Base-by-base conservation (phyloP, 176 grass and related monocot species). In the Zizania latifolia region DNA sequence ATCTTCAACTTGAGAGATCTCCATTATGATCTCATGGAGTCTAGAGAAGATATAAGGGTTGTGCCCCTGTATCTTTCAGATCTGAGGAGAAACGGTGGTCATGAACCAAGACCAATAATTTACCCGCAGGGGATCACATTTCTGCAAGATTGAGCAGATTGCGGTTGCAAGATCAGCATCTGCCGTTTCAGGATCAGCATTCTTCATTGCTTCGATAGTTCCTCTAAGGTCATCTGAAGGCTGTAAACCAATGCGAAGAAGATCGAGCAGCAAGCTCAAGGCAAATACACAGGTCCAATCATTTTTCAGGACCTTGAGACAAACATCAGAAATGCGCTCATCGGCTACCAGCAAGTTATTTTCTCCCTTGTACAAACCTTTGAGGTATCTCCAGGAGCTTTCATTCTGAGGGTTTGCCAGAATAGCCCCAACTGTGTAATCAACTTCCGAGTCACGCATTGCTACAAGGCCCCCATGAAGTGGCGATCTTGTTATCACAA, bases 371-470 rank as follows among this genome's bases (percentile, higher is more conserved):
- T 86, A 92, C 48, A 98, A 68, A 66, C 91, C 95, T 21, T 81
- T 77, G 62, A 98, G 89, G 53, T 98, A 94, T 75, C 86, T 92
- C 95, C 95, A 98, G 17, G 95, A 86, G 68, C 95, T 94, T 86
- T 98, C 95, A 17, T 98, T 98, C 24, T 44, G 87, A 78, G 95
- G 86, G 46, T 92, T 86, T 33, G 29, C 76, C 22, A 94, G 83
- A 79, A 98, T 94, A 60, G 82, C 78, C 59, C 79, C 75, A 40
- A 87, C 62, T 65, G 91, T 90, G 82, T 94, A 98, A 65, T 87
- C 40, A 62, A 94, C 89, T 92, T 94, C 95, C 64, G 86, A 88
- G 81, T 92, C 84, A 78, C 84, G 79, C 95, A 98, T 86, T 39
- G 63, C 72, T 35, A 4, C 66, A 63, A 98, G 78, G 65, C 91